phyloP scores from a whole-genome alignment of 352 stramenopile genomes.

The Phytopythium delawarense region DNA sequence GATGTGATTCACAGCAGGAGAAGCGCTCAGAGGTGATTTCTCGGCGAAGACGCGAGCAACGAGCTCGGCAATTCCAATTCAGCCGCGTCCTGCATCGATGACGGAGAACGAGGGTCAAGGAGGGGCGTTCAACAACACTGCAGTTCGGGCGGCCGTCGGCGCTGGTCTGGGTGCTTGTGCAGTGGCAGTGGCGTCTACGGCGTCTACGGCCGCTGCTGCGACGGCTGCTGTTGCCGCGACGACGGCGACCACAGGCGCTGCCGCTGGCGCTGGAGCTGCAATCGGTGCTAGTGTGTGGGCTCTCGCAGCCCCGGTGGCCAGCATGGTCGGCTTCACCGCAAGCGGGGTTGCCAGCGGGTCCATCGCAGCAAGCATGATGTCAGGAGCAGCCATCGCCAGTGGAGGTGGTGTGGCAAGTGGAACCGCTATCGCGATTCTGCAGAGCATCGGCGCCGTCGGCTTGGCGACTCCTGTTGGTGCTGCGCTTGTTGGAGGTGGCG shows the following conservation, averaged over 20 bases:
- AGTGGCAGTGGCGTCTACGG: too few relatives aligned
- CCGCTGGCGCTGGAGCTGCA: conserved; percentile 15
- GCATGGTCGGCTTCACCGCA: conserved; percentile 32
- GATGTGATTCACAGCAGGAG: too few relatives aligned
- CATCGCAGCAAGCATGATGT: conserved; percentile 52
- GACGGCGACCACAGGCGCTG: background rate
- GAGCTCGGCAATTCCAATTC: background rate
- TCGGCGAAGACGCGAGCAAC: too few relatives aligned
- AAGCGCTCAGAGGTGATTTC: too few relatives aligned
- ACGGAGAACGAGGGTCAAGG: background rate
- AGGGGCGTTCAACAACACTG: background rate
- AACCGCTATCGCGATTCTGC: conserved; percentile 34
- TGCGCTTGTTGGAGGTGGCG: conserved; percentile 17
- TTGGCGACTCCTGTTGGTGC: conserved; percentile 25
- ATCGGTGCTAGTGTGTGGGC: conserved; percentile 20
- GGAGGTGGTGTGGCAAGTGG: conserved; percentile 42
- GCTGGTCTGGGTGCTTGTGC: background rate
- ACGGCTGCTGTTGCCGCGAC: background rate
- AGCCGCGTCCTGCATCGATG: background rate
- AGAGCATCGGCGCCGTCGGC: conserved; percentile 44
- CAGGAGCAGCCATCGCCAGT: conserved; percentile 35
- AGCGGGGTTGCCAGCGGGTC: conserved; percentile 37
- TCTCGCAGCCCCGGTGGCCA: conserved; percentile 19
- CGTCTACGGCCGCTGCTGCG: background rate
- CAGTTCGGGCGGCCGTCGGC: background rate